Evolutionary conservation across 805 yeast genomes (phyloP).

Genomic region (Metschnikowia peoriensis): DNA sequence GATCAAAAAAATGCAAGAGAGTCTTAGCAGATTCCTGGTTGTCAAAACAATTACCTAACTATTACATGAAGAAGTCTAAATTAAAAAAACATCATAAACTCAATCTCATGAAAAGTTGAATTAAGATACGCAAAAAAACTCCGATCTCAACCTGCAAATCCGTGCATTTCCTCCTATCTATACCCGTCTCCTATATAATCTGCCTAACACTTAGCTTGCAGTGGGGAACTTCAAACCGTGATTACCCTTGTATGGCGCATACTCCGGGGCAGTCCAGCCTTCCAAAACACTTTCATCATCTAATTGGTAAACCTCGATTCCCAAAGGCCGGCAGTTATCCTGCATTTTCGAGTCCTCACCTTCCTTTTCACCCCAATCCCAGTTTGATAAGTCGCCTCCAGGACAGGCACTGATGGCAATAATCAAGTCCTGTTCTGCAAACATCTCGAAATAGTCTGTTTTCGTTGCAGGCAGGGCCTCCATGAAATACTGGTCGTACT

Average conservation of each 20-base stretch:
- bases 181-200: too few relatives aligned
- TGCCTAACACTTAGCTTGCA: neutral
- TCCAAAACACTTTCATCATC: conserved; percentile 45
- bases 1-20: too few relatives aligned
- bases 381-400: conserved; percentile 64
- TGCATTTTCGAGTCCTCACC: conserved; percentile 50
- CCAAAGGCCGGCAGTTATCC: conserved; percentile 61
- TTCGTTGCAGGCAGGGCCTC: conserved; percentile 63
- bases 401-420: conserved; percentile 69
- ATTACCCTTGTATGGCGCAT: conserved; percentile 51
- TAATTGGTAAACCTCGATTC: conserved; percentile 57
- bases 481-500: conserved; percentile 66
- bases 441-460: conserved; percentile 62
- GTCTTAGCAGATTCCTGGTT: too few relatives aligned
- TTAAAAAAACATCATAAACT: too few relatives aligned
- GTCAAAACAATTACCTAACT: too few relatives aligned
- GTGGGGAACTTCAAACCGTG: conserved; percentile 46
- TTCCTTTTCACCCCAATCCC: conserved; percentile 70
- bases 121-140: too few relatives aligned
- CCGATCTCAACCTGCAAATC: too few relatives aligned
- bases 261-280: conserved; percentile 52
- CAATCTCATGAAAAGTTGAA: too few relatives aligned
- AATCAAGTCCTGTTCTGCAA: conserved; percentile 62
- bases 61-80: too few relatives aligned
- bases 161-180: too few relatives aligned